Evolutionary conservation across 1,139 yeast species (phyloP), one percentile per base, ranked within the genome.

Genomic region (Pichia sp.): DNA sequence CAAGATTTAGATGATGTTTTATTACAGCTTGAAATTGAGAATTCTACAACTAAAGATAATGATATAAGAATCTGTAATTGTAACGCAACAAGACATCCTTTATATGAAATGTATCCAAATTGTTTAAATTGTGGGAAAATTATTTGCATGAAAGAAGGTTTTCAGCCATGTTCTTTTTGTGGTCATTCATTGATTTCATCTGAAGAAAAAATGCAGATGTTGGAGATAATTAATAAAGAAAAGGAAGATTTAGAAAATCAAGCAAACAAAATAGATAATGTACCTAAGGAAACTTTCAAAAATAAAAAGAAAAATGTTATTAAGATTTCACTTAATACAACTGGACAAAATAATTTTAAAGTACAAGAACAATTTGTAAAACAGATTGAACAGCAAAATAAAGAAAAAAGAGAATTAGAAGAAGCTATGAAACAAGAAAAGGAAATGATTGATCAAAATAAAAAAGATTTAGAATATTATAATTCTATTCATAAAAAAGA

Each of bases 41-140:
- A 48, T 35, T 29, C 24, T 2, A 42, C 31, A 23, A 40, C 39
- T 9, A 54, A 60, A 3, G 31, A 28, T 16, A 37, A 36, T 20
- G 56, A 52, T 33, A 41, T 50, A 10, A 35, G 54, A 12, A 57
- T 54, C 2, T 94, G 99, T 59, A 76, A 82, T 52, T 94, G 99
- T 59, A 82, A 80, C 76, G 92, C 86, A 1, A 78, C 85, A 2
- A 70, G 85, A 48, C 98, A 94, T 59, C 95, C 97, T 2, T 67
- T 94, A 36, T 85, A 87, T 54, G 94, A 86, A 48, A 74, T 86
- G 48, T 92, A 95, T 1, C 98, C 98, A 0, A 94, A 94, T 61
- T 94, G 99, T 58, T 66, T 92, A 37, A 81, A 83, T 48, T 94
- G 99, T 64, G 99, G 99, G 10, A 87, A 89, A 60, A 87, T 94